A percentile compares a stretch with the other conserved stretches of the same genome.
These are phyloP conservation scores for Ustilago tritici DNA, from an alignment of 1,284 basidiomycete species.

Conservation along the genomic window DNA sequence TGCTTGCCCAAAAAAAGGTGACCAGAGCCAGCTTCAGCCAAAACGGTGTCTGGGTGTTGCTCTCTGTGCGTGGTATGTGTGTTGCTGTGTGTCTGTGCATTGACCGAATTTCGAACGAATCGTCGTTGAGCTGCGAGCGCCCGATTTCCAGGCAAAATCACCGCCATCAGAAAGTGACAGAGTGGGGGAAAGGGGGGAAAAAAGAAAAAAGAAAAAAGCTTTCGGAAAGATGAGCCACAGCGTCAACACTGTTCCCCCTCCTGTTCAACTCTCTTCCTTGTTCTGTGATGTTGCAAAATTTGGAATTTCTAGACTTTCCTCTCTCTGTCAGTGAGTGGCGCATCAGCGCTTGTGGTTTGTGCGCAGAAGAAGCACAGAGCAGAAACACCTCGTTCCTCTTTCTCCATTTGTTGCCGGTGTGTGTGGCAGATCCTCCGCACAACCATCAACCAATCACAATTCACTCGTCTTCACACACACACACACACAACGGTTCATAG, in stretches of 20 bases:
- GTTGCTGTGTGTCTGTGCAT: constrained; percentile 4
- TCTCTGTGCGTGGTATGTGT: background rate
- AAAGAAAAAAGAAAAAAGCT: constrained; percentile 3
- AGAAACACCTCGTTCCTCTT: background rate
- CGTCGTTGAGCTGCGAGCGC: constrained; percentile 5
- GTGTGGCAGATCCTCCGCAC: constrained; percentile 6
- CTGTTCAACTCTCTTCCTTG: constrained; percentile 1
- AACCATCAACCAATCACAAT: constrained; percentile 4
- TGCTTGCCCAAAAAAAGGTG: constrained; percentile 16
- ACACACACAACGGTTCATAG: background rate
- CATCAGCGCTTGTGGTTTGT: background rate
- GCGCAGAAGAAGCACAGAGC: too few relatives aligned
- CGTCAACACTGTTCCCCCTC: constrained; percentile 8
- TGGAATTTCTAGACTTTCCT: constrained; percentile 5
- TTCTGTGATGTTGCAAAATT: background rate
- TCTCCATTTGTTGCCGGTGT: background rate
- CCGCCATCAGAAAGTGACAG: background rate
- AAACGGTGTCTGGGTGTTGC: background rate
- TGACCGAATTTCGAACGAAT: constrained; percentile 18
- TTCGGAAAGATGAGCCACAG: constrained; percentile 13
- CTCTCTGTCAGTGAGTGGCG: constrained; percentile 4
- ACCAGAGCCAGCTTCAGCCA: constrained; percentile 13
- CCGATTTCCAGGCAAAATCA: background rate
- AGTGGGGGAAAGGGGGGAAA: background rate
- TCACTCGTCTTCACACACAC: background rate